Evolutionary conservation across 805 yeast genomes (phyloP), one percentile per base, ranked within the genome.

Genomic region (Maudiozyma pseudohumilis): DNA sequence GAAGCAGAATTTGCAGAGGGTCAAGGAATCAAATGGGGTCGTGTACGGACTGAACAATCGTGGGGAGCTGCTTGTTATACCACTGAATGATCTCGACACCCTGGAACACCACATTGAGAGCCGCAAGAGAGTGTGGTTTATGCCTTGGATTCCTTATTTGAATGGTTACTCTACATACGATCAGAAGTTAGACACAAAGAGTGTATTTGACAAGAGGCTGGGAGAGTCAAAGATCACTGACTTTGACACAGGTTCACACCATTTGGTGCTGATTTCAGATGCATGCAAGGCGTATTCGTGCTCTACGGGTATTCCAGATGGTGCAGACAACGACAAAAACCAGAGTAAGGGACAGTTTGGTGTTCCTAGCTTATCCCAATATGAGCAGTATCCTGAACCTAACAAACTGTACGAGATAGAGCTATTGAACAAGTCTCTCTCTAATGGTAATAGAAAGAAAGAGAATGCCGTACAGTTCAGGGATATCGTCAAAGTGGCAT

Each of bases 291-390:
- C 83, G 0, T 80, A 69, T 45, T 65, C 83, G 1, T 65, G 75
- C 9, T 70, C 83, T 12, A 76, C 94, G 0, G 81, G 81, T 1
- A 43, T 59, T 2, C 26, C 41, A 4, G 8, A 26, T 3, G 46
- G 51, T 11, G 17, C 24, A n/a, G 20, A 18, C 13, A 11, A 11
- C 8, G 30, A 15, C 5, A 32, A 46, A 1, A 36, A 37, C 10
- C 55, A 63, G n/a, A 59, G 65, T 5, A 68, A 69, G 33, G 97
- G 97, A 4, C 96, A 92, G 61, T 84, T 72, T 59, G 97, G 96
- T 15, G 57, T 85, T 12, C 92, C 95, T 1, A 59, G 64, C 11
- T 73, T 66, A 45, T 75, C 95, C 1, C 88, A 83, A 40, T 76
- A 76, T 50, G 74, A 72, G 41, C 45, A 57, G 4, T 68, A 74